Percentiles rank a stretch among this genome's conserved stretches.
phyloP scores from a whole-genome alignment of 2,329 filamentous ascomycete species.

The Ophiostoma himal-ulmi region DNA sequence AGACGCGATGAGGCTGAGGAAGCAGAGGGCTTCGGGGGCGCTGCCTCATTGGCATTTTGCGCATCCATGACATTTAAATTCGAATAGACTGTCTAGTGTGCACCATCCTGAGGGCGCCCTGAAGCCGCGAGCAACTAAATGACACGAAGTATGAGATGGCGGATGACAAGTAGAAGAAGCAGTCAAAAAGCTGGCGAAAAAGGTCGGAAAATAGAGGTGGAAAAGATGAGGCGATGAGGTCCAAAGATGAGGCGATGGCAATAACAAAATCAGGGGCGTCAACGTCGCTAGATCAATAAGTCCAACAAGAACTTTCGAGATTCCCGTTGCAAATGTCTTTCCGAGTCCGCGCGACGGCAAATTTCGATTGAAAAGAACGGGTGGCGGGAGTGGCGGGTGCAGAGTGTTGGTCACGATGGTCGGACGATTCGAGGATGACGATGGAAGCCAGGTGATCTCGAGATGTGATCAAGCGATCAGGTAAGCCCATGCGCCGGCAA shows the following conservation, averaged over 20 bases:
- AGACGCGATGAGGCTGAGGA: constrained; percentile 40
- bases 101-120: constrained; percentile 55
- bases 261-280: background rate
- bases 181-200: background rate
- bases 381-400: background rate
- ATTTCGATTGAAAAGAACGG: background rate
- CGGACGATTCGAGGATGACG: background rate
- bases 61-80: constrained; percentile 63
- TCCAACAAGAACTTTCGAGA: background rate
- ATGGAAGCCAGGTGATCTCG: background rate
- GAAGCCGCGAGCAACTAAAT: constrained; percentile 20
- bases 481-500: background rate
- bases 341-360: background rate
- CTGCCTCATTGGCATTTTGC: constrained; percentile 61
- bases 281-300: background rate
- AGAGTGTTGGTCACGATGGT: constrained; percentile 6
- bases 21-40: constrained; percentile 54
- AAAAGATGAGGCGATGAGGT: background rate
- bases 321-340: background rate
- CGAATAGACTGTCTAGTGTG: constrained; percentile 44
- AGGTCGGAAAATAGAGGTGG: background rate
- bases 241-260: background rate
- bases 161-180: background rate
- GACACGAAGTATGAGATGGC: background rate
- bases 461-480: background rate